Conservation (phyloP, 805 yeast species). For the Candida insectalens region DNA sequence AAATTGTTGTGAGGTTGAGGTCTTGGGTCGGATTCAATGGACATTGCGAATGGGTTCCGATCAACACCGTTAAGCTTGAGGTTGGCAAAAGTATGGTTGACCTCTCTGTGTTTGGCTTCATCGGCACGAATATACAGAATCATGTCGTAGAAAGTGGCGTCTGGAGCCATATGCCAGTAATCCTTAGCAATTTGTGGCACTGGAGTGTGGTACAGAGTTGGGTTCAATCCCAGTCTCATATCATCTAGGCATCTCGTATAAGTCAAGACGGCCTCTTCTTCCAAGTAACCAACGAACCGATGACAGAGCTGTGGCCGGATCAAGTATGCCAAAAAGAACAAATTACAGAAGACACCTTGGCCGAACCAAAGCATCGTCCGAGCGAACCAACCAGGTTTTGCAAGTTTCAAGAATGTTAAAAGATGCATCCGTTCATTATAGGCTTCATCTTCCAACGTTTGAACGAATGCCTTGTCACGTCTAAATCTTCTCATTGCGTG, state of each 20-base stretch:
- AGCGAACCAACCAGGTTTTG: slow-evolving; percentile 52
- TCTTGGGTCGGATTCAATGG: slow-evolving; percentile 18
- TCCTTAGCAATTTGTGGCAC: slow-evolving; percentile 53
- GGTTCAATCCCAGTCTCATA: slow-evolving; percentile 37
- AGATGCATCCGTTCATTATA: slow-evolving; percentile 74
- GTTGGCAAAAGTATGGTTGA: slow-evolving; percentile 68
- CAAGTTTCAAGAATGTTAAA: slow-evolving; percentile 55
- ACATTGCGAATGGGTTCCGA: slow-evolving; percentile 59
- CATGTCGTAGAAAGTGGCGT: slow-evolving; percentile 49
- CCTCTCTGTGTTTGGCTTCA: slow-evolving; percentile 73
- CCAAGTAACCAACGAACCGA: slow-evolving; percentile 68
- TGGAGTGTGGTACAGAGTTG: slow-evolving; percentile 32
- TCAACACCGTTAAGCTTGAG: slow-evolving; percentile 34
- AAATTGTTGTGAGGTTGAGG: slow-evolving; percentile 22
- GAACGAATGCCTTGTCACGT: slow-evolving; percentile 68
- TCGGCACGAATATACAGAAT: slow-evolving; percentile 60
- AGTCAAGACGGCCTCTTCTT: slow-evolving; percentile 68
- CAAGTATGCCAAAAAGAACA: slow-evolving; percentile 52
- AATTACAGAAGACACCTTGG: slow-evolving; percentile 63
- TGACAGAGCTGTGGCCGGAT: slow-evolving; percentile 57
- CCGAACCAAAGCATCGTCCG: slow-evolving; percentile 45
- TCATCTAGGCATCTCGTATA: slow-evolving; percentile 54
- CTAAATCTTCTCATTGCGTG: slow-evolving; percentile 50
- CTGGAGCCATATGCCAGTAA: slow-evolving; percentile 50
- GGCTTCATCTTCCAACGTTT: slow-evolving; percentile 65